phyloP scores from a whole-genome alignment of 1,139 yeast species.

The Yamadazyma blattariae region DNA sequence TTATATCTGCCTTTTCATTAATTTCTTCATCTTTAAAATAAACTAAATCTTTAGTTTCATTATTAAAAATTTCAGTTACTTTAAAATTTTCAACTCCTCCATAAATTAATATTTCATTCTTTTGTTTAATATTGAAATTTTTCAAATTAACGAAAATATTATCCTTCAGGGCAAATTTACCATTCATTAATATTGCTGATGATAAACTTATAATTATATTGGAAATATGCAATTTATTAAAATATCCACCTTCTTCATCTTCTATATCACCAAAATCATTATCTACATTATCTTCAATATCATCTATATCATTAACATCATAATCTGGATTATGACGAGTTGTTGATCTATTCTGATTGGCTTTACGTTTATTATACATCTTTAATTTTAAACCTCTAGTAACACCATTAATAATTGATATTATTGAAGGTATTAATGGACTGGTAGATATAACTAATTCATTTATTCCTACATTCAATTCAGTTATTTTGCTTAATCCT shows the following conservation, averaged over 20 bases:
- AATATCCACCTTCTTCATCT: slow-evolving; percentile 12
- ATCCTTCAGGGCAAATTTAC: slow-evolving; percentile 33
- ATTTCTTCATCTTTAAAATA: slow-evolving; percentile 11
- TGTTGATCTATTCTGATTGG: slow-evolving; percentile 7
- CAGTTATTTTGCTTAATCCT: slow-evolving; percentile 48
- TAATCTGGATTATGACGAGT: slow-evolving; percentile 27
- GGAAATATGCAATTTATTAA: slow-evolving; percentile 33
- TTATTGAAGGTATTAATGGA: slow-evolving; percentile 35
- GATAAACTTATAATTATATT: slow-evolving; percentile 39
- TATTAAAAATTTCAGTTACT: slow-evolving; percentile 18
- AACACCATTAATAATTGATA: slow-evolving; percentile 30
- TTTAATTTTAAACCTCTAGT: slow-evolving; percentile 30
- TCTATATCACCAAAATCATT: slow-evolving; percentile 9
- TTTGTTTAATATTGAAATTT: slow-evolving; percentile 40
- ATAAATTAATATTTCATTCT: slow-evolving; percentile 35
- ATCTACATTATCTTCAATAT: slow-evolving; percentile 1
- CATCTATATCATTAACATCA: slow-evolving; percentile 8
- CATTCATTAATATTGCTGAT: slow-evolving; percentile 40
- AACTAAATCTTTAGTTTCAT: slow-evolving; percentile 18
- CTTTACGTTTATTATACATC: slow-evolving; percentile 28
- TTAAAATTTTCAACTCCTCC: slow-evolving; percentile 45
- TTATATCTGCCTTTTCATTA: slow-evolving; percentile 36
- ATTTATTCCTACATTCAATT: slow-evolving; percentile 47
- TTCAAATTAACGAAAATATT: slow-evolving; percentile 26
- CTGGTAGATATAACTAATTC: slow-evolving; percentile 40